Conservation (phyloP, 441 rosid species). For the Omphalea diandra region DNA sequence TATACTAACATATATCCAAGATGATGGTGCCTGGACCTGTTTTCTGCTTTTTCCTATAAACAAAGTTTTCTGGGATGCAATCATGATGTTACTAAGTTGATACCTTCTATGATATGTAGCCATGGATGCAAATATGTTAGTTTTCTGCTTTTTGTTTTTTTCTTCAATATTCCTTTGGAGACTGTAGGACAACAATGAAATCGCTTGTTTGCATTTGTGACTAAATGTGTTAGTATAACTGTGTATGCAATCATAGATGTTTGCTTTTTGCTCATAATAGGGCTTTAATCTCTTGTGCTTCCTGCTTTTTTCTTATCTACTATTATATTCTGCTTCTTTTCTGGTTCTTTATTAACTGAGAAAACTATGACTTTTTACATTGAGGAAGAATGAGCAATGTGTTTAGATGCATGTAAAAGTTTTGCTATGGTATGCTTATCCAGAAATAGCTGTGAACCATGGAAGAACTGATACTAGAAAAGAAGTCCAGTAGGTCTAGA, state of each 20-base stretch:
- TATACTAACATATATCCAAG: too few relatives aligned
- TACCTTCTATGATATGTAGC: not conserved
- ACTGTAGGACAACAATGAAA: not conserved
- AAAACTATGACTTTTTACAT: not conserved
- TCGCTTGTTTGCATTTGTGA: too few relatives aligned
- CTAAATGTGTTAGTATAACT: not conserved
- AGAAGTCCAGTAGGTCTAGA: not conserved
- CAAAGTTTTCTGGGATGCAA: not conserved
- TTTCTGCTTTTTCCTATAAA: too few relatives aligned
- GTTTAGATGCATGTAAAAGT: not conserved
- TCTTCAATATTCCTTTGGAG: not conserved
- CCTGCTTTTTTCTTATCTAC: not conserved
- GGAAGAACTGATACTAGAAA: not conserved
- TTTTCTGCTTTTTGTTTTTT: not conserved
- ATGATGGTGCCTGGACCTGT: not conserved
- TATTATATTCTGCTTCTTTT: not conserved
- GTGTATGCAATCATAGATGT: not conserved
- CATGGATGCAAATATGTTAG: not conserved
- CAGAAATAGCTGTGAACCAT: not conserved
- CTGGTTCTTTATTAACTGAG: not conserved
- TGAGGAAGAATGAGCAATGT: not conserved
- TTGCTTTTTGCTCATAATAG: not conserved
- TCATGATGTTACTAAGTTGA: not conserved
- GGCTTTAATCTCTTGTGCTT: not conserved
- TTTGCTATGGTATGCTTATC: not conserved